Percentiles rank a stretch among this genome's conserved stretches.
These are phyloP conservation scores for Aphanomyces euteiches DNA, from an alignment of 352 stramenopile genomes.

Conservation along the genomic window DNA sequence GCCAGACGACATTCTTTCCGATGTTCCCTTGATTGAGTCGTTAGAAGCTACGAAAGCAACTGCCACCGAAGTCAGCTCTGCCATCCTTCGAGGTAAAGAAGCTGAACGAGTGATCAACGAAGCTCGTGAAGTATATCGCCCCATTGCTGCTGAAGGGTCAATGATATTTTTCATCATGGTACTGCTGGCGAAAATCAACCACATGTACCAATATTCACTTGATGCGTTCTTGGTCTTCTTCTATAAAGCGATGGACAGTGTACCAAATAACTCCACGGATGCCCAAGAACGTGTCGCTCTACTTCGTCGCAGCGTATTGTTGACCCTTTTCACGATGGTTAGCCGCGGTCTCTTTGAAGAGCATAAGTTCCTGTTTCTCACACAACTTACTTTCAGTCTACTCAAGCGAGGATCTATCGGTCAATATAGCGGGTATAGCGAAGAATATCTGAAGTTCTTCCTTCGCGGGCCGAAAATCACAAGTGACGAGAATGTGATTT, in stretches of 20 bases:
- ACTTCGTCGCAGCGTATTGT: slow-evolving; percentile 73
- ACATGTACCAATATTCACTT: slow-evolving; percentile 94
- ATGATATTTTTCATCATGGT: slow-evolving; percentile 92
- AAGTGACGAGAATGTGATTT: slow-evolving; percentile 64
- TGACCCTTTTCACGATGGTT: slow-evolving; percentile 88
- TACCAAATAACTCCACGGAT: slow-evolving; percentile 37
- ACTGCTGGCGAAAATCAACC: slow-evolving; percentile 84
- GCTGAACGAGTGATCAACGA: slow-evolving; percentile 89
- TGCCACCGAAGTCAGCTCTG: slow-evolving; percentile 79
- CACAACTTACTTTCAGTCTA: slow-evolving; percentile 81
- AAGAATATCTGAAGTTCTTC: slow-evolving; percentile 73
- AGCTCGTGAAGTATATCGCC: slow-evolving; percentile 86
- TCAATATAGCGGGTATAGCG: slow-evolving; percentile 61
- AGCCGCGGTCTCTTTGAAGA: slow-evolving; percentile 89
- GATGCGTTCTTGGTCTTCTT: slow-evolving; percentile 89
- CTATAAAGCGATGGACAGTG: slow-evolving; percentile 69
- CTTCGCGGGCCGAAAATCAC: slow-evolving; percentile 67
- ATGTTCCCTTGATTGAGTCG: slow-evolving; percentile 89
- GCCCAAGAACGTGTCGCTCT: slow-evolving; percentile 56
- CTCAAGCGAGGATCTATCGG: slow-evolving; percentile 64
- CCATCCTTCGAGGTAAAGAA: slow-evolving; percentile 80
- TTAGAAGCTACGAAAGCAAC: slow-evolving; percentile 89
- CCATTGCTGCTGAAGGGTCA: slow-evolving; percentile 82
- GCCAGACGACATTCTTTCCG: slow-evolving; percentile 87
- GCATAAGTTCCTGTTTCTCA: slow-evolving; percentile 88